Evolutionary conservation across 139 green algal genomes (phyloP), one percentile per base, ranked within the genome.

Genomic region (Volvox africanus): DNA sequence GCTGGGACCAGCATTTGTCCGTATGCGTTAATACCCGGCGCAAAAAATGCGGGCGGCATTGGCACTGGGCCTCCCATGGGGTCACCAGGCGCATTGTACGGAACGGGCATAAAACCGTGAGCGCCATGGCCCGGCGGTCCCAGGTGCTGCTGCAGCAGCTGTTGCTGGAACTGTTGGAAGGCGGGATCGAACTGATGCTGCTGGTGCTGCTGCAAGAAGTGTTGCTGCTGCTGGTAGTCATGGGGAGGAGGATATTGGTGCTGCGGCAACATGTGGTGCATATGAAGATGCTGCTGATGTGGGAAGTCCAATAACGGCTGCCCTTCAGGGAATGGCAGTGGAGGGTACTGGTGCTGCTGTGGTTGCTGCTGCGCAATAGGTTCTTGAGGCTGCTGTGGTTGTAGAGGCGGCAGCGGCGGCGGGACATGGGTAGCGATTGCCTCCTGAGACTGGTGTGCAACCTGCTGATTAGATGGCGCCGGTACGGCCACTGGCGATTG

Each of bases 181-280:
- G 32, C 33, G 2, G 61, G 85, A 69, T 82, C 33, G 3, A 69
- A 61, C 28, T 33, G 62, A 30, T 62, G 62, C 35, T 80, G 83
- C 35, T 80, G 83, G 35, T 86, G 80, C 80, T n/a, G n/a, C n/a
- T n/a, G n/a, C n/a, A n/a, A n/a, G n/a, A 86, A 61, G 55, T 76
- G 61, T n/a, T 61, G 61, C 61, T 80, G 83, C 26, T 89, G 85
- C 85, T 89, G 85, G 33, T 30, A 26, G 37, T 89, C 55, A 44
- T 16, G 61, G 30, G 30, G 61, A 30, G 81, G 81, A 61, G 81
- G 81, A 33, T 30, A 61, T 61, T 61, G 75, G 61, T 87, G 81
- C 30, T 83, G 85, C 37, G 81, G 85, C 14, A 30, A 19, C 44
- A 80, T n/a, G 28, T 61, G 11, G 44, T 89, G 44, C 69, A 61